phyloP scores from a whole-genome alignment of 257 asterid genomes.

The Salvia miltiorrhiza region DNA sequence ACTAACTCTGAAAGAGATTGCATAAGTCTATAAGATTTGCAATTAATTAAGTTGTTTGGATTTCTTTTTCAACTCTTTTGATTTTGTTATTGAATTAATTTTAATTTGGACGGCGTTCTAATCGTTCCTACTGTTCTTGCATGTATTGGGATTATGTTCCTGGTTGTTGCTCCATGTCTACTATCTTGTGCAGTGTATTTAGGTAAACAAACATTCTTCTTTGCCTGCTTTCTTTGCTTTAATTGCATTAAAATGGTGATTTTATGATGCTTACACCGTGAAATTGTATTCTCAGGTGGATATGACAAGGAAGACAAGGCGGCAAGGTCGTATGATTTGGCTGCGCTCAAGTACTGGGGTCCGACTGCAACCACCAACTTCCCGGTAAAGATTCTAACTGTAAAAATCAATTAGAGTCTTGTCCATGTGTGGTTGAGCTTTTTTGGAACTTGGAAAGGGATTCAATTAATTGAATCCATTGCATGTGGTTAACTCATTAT shows the following conservation, averaged over 20 bases:
- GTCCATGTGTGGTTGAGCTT: no score
- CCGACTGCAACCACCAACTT: conserved; percentile 86
- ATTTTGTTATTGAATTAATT: not conserved
- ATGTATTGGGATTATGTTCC: conserved; percentile 32
- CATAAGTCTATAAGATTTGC: not conserved
- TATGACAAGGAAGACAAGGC: conserved; percentile 96
- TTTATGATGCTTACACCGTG: not conserved
- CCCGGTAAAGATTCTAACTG: conserved; percentile 43
- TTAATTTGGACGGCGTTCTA: not conserved
- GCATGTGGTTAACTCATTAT: no score
- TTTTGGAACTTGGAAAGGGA: no score
- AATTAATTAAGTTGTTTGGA: not conserved
- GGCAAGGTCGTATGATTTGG: conserved; percentile 86
- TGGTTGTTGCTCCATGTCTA: conserved; percentile 27
- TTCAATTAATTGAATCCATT: no score
- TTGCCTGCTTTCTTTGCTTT: not conserved
- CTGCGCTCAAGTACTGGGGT: conserved; percentile 96
- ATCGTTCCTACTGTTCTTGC: conserved; percentile 29
- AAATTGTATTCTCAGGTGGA: conserved; percentile 50
- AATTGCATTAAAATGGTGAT: not conserved
- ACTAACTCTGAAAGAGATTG: not conserved
- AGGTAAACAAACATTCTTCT: conserved; percentile 46
- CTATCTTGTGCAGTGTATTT: conserved; percentile 63
- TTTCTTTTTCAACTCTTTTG: not conserved
- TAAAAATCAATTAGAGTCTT: not conserved